phyloP scores from a whole-genome alignment of 352 stramenopile genomes.

The Phytophthora crassamura region DNA sequence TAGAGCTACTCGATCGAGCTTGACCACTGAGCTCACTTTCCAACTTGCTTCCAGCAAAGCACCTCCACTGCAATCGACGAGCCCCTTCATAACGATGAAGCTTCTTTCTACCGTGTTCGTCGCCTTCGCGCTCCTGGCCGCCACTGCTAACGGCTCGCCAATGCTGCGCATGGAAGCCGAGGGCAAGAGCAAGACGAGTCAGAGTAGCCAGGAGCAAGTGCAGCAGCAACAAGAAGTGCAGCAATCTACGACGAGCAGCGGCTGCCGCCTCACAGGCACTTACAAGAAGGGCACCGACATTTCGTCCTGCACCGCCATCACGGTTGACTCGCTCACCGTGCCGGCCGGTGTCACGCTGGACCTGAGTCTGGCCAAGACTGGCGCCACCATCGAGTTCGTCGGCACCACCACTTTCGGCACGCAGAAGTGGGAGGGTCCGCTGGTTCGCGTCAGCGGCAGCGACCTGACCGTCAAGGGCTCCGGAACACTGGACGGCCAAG shows the following conservation, averaged over 20 bases:
- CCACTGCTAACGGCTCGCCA: constrained; percentile 9
- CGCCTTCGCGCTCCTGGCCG: constrained; percentile 14
- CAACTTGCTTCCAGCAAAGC: constrained; percentile 17
- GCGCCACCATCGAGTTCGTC: not conserved
- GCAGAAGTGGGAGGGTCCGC: not conserved
- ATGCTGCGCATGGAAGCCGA: constrained; percentile 24
- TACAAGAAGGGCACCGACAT: no score
- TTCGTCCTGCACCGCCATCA: no score
- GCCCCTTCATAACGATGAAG: constrained; percentile 14
- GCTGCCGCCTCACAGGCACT: no score
- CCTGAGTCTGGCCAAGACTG: not conserved
- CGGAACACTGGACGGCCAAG: no score
- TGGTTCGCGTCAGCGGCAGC: constrained; percentile 33
- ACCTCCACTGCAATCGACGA: not conserved
- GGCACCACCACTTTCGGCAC: not conserved
- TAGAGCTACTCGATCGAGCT: not conserved
- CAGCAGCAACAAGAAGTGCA: constrained; percentile 10
- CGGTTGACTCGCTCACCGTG: no score
- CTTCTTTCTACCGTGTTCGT: constrained; percentile 13
- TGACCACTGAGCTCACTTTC: constrained; percentile 20
- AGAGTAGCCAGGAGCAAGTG: not conserved
- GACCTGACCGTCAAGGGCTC: no score
- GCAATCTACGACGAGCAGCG: constrained; percentile 1
- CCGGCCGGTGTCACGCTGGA: constrained; percentile 17
- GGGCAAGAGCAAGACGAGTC: constrained; percentile 19